A percentile compares a stretch with the other conserved stretches of the same genome.
Evolutionary conservation across 2,329 filamentous ascomycete genomes (phyloP).

Genomic region (Nemania bipapillata): DNA sequence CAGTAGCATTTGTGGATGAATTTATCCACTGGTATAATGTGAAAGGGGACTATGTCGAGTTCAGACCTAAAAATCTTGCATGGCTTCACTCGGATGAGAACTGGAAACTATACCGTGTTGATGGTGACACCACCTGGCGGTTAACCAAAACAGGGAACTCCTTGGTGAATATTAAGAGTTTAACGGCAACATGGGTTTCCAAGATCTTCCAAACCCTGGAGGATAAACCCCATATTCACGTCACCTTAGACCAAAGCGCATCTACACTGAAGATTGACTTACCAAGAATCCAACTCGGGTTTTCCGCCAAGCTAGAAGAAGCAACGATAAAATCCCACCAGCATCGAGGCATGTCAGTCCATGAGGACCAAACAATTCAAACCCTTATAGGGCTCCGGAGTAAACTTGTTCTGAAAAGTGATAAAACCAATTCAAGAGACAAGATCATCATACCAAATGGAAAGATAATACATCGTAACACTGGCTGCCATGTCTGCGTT

Average conservation of each 20-base stretch:
- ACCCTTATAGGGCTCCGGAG: conserved; percentile 62
- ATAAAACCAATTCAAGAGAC: conserved; percentile 26
- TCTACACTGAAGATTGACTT: conserved; percentile 44
- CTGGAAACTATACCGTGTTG: conserved; percentile 44
- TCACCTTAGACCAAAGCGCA: conserved; percentile 36
- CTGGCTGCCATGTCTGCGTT: conserved; percentile 6
- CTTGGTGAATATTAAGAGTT: conserved; percentile 53
- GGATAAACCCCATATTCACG: conserved; percentile 50
- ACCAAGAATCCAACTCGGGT: conserved; percentile 61
- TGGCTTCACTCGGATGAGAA: not conserved
- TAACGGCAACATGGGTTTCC: conserved; percentile 50
- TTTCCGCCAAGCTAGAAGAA: conserved; percentile 51
- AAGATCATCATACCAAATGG: conserved; percentile 42
- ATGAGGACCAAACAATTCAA: conserved; percentile 58
- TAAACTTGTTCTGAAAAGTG: conserved; percentile 60
- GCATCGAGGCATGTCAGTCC: conserved; percentile 62
- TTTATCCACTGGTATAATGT: conserved; percentile 35
- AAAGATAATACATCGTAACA: not conserved
- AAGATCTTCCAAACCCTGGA: conserved; percentile 55
- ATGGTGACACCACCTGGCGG: conserved; percentile 31
- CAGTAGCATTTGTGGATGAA: conserved; percentile 15
- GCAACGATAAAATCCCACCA: conserved; percentile 58
- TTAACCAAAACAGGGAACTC: conserved; percentile 39
- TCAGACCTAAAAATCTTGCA: not conserved
- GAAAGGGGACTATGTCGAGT: conserved; percentile 3